Base-by-base conservation (phyloP, 768 basidiomycete species). In the Pleurotus ostreatus region DNA sequence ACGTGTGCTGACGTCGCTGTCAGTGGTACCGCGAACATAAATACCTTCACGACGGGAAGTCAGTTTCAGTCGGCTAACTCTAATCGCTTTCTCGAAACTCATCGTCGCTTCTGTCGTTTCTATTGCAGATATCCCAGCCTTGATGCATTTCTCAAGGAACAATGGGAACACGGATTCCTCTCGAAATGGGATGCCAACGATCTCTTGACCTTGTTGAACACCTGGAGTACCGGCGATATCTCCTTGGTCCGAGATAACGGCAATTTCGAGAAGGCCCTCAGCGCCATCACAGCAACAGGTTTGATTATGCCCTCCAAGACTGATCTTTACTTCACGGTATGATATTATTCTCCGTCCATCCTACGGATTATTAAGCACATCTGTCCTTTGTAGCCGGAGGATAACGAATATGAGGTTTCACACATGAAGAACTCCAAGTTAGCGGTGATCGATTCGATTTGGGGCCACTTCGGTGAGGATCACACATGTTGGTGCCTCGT, bases 221-320 rank as follows among this genome's bases (percentile, higher is more conserved):
- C 54, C 3, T 55, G 54, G 54, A 22, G n/a, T 5, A 11, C 37
- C 6, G 80, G 74, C 8, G 80, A 82, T 59, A 68, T 81, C 15
- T 80, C 82, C 5, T 64, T 62, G 18, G 64, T 82, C 13, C 70
- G 71, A 15, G 71, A 79, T 59, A 68, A 68, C 0, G 78, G 77
- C 13, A 69, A 80, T 60, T 70, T 80, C 25, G 69, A 65, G 46
- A 73, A 69, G 37, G 70, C 71, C 40, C 62, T 84, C 55, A 59
- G 63, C 1, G 64, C 62, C 15, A 79, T 82, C 66, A 77, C 76
- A 58, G 80, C 81, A 3, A 78, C 72, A 56, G 81, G 80, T 2
- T 60, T 84, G 43, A 76, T 83, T 46, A 81, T 84, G 80, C 82
- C 83, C 3, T 77, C 75, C 60, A 81, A 80, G 69, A 82, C 79